These are phyloP conservation scores for Trebouxia sp. DNA, from an alignment of 139 green algal species.

Conservation along the genomic window DNA sequence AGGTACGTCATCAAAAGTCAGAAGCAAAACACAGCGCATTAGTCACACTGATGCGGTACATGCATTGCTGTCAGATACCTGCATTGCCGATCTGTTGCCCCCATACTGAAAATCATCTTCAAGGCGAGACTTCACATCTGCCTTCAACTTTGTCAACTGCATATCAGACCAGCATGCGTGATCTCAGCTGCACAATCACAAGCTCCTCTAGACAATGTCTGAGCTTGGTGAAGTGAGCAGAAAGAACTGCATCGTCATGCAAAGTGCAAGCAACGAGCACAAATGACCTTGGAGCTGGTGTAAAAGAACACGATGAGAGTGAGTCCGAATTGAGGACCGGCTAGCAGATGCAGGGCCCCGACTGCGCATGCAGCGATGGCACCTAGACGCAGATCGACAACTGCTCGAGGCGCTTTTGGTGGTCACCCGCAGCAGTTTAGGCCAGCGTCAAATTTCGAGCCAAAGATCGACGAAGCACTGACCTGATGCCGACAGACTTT, in stretches of 20 bases:
- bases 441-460: too few species aligned
- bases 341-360: slow-evolving; percentile 22
- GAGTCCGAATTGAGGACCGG: slow-evolving; percentile 13
- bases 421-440: too few species aligned
- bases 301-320: slow-evolving; percentile 41
- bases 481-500: background rate
- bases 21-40: too few species aligned
- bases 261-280: too few species aligned
- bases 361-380: slow-evolving; percentile 25
- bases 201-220: too few species aligned
- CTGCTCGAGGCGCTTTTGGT: background rate
- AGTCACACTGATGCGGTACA: background rate
- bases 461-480: too few species aligned
- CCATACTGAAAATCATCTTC: slow-evolving; percentile 37
- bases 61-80: background rate
- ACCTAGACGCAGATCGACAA: background rate
- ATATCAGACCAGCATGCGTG: background rate
- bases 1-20: too few species aligned
- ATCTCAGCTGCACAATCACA: too few species aligned
- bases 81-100: slow-evolving; percentile 29
- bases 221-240: too few species aligned
- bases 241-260: too few species aligned
- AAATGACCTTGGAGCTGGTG: slow-evolving; percentile 28
- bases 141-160: slow-evolving; percentile 41
- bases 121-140: slow-evolving; percentile 39